These are phyloP conservation scores for Pichia membranifaciens DNA, from an alignment of 805 yeast genomes.

Conservation along the genomic window DNA sequence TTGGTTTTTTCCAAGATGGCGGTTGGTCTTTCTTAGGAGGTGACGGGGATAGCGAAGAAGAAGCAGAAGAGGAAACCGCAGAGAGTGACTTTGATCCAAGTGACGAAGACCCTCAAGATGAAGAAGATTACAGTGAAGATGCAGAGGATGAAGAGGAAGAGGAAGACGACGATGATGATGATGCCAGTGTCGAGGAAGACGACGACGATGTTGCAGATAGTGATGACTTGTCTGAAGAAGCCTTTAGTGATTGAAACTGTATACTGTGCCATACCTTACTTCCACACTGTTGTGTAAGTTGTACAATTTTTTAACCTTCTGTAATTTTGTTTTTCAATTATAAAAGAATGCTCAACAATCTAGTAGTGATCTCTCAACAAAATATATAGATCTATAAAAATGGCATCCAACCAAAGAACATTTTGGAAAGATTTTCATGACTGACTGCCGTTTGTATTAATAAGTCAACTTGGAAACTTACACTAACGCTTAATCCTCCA, in stretches of 20 bases:
- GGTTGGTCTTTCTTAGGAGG: slow-evolving; percentile 96
- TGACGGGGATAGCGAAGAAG: slow-evolving; percentile 72
- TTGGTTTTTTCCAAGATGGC: slow-evolving; percentile 88
- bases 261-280: not conserved
- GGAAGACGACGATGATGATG: slow-evolving; percentile 22
- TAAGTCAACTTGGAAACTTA: slow-evolving; percentile 88
- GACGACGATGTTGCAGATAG: slow-evolving; percentile 27
- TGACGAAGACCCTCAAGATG: slow-evolving; percentile 57
- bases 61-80: slow-evolving; percentile 60
- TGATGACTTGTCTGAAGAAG: slow-evolving; percentile 28
- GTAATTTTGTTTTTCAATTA: not conserved
- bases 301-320: slow-evolving; percentile 2
- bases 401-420: slow-evolving; percentile 95
- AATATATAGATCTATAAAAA: slow-evolving; percentile 35
- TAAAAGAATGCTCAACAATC: not conserved
- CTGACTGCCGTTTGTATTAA: slow-evolving; percentile 79
- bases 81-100: slow-evolving; percentile 60
- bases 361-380: not conserved
- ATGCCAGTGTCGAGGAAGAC: slow-evolving; percentile 12
- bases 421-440: slow-evolving; percentile 61
- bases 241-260: slow-evolving; percentile 24
- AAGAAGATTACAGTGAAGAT: slow-evolving; percentile 35
- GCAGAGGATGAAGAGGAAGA: no score
- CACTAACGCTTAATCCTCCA: slow-evolving; percentile 74
- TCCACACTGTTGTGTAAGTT: not conserved